Evolutionary conservation across 1,284 basidiomycete genomes (phyloP), one percentile per base, ranked within the genome.

Genomic region (Pholiota adiposa): DNA sequence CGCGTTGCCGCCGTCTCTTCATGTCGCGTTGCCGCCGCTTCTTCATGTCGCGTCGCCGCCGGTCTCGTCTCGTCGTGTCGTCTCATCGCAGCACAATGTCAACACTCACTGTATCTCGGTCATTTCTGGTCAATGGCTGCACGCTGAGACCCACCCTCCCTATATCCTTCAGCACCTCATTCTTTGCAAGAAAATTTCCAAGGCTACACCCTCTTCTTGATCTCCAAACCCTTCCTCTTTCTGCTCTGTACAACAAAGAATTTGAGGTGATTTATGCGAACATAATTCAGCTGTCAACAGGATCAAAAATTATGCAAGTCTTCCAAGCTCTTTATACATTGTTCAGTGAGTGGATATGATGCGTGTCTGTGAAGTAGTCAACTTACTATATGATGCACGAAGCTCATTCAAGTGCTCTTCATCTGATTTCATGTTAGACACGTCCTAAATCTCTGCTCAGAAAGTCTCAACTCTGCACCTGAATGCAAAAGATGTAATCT

Each of bases 241-340:
- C 93, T 0, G 96, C 95, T 1, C 81, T 99, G 2, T 93, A 97
- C 75, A 97, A 96, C 81, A 87, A 89, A 70, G 93, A 94, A 61
- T 97, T 91, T 65, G 93, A 98, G 72, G 80, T 81, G 4, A 85
- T 98, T 46, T 99, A 97, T 74, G 84, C 88, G 0, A 84, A 83
- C 16, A 84, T 84, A 0, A 90, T 97, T 64, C 80, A 87, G 62
- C 86, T 84, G 0, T 98, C 83, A 99, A 99, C 85, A 98, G 98
- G 79, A 97, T 98, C 65, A 97, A 99, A 74, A n/a, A n/a, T n/a
- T n/a, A 99, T 96, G 0, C 97, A 99, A 77, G 95, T 97, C 36
- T 99, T 98, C 89, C 97, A 98, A 68, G 95, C 96, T 0, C 80
- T 99, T 0, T 99, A 97, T 75, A 96, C 94, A n/a, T n/a, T n/a